Conservation (phyloP, 306 rosid species). For the Cucurbita moschata region DNA sequence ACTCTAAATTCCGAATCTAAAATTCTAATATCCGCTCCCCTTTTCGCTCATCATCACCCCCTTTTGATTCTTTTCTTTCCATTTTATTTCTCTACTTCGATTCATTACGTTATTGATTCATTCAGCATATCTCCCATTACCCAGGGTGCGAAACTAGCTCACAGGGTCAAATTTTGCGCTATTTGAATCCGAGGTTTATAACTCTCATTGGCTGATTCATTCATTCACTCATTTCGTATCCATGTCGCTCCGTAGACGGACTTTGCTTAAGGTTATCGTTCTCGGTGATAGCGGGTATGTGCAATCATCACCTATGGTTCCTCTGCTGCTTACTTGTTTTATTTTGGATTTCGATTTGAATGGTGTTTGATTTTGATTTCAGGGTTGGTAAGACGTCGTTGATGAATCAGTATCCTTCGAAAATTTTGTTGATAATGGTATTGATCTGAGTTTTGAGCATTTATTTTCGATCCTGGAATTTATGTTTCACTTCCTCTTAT, state of each 20-base stretch:
- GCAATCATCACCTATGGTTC: conserved; percentile 15
- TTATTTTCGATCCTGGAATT: background rate
- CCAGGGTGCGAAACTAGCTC: background rate
- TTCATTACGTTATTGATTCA: background rate
- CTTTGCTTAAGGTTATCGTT: conserved; percentile 96
- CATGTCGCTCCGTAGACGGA: conserved; percentile 84
- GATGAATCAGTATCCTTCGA: conserved; percentile 90
- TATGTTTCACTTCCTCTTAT: background rate
- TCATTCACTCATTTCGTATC: background rate
- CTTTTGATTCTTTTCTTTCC: background rate
- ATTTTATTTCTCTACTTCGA: background rate
- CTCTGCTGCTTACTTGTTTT: background rate
- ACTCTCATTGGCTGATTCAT: background rate
- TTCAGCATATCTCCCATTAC: background rate
- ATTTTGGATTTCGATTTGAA: background rate
- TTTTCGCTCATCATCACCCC: background rate
- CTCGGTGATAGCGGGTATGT: conserved; percentile 93
- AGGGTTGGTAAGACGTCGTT: conserved; percentile 95
- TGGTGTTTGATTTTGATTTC: conserved; percentile 11
- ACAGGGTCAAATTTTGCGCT: background rate
- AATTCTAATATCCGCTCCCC: background rate
- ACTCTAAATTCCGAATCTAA: background rate
- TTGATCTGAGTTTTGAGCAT: conserved; percentile 1
- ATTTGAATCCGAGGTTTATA: background rate
- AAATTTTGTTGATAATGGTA: background rate